These are phyloP conservation scores for Moelleriella libera DNA, from an alignment of 2,329 filamentous ascomycete genomes.

Conservation along the genomic window DNA sequence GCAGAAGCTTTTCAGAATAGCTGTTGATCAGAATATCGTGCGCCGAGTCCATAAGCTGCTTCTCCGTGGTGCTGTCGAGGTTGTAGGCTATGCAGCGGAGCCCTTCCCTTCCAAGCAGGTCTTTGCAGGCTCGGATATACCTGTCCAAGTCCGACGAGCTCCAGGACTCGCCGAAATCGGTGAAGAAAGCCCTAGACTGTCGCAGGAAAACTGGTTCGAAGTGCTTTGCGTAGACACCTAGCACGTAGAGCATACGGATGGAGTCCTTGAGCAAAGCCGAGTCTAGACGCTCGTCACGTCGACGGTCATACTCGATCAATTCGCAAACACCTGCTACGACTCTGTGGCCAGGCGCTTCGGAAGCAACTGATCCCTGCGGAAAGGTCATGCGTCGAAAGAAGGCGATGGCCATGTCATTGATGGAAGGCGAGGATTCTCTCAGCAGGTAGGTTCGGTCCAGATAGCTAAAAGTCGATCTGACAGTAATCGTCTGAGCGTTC, in stretches of 20 bases:
- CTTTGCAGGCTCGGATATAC: conserved; percentile 60
- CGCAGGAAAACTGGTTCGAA: conserved; percentile 69
- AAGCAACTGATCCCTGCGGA: conserved; percentile 7
- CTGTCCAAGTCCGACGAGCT: conserved; percentile 51
- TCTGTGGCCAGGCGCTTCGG: conserved; percentile 12
- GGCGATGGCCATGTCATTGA: conserved; percentile 68
- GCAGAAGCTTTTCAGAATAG: conserved; percentile 52
- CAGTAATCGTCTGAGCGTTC: conserved; percentile 56
- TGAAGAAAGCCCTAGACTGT: conserved; percentile 53
- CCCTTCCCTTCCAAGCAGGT: conserved; percentile 58
- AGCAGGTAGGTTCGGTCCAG: conserved; percentile 82
- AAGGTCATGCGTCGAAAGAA: conserved; percentile 56
- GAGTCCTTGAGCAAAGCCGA: conserved; percentile 54
- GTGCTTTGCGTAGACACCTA: conserved; percentile 62
- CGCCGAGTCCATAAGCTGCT: conserved; percentile 57
- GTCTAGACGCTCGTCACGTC: conserved; percentile 41
- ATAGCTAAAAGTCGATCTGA: conserved; percentile 87
- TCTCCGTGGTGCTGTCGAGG: conserved; percentile 71
- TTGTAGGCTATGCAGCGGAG: conserved; percentile 66
- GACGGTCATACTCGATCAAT: conserved; percentile 60
- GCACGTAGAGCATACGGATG: conserved; percentile 72
- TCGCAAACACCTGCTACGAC: conserved; percentile 49
- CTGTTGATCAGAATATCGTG: conserved; percentile 59
- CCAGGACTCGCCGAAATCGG: conserved; percentile 53
- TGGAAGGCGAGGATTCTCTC: conserved; percentile 51